These are phyloP conservation scores for Dioszegia crocea DNA, from an alignment of 768 basidiomycete species.

Conservation along the genomic window DNA sequence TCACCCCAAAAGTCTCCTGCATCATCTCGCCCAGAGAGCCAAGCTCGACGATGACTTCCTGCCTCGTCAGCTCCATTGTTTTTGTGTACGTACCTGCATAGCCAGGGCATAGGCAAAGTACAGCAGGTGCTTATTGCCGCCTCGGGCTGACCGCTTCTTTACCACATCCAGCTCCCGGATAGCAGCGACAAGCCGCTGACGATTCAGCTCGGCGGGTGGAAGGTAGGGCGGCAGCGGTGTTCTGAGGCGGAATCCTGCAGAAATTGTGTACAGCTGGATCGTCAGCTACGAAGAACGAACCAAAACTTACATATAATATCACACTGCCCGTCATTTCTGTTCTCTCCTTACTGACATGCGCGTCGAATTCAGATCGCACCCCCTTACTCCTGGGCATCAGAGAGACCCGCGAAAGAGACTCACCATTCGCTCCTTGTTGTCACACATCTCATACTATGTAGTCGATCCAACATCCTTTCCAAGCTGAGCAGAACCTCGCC, in stretches of 20 bases:
- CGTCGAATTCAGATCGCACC: slow-evolving; percentile 78
- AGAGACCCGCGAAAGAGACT: slow-evolving; percentile 52
- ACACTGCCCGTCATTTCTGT: slow-evolving; percentile 88
- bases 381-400: slow-evolving; percentile 50
- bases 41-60: slow-evolving; percentile 84
- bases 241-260: slow-evolving; percentile 44
- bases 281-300: no score
- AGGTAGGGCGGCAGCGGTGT: slow-evolving; percentile 94
- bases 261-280: slow-evolving; percentile 43
- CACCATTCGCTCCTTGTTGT: slow-evolving; percentile 92
- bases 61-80: background rate
- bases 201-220: slow-evolving; percentile 82
- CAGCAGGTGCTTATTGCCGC: slow-evolving; percentile 71
- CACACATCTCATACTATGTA: slow-evolving; percentile 97
- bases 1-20: slow-evolving; percentile 88
- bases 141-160: slow-evolving; percentile 72
- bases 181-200: slow-evolving; percentile 74
- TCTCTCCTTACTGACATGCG: slow-evolving; percentile 82
- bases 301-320: slow-evolving; percentile 61
- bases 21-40: slow-evolving; percentile 73
- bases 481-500: slow-evolving; percentile 53
- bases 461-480: slow-evolving; percentile 53
- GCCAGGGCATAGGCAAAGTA: slow-evolving; percentile 92
- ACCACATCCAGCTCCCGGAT: slow-evolving; percentile 83
- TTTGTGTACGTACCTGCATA: slow-evolving; percentile 58